Evolutionary conservation across 176 grass and related monocot genomes (phyloP).

Genomic region (Coix lacrymajobi): DNA sequence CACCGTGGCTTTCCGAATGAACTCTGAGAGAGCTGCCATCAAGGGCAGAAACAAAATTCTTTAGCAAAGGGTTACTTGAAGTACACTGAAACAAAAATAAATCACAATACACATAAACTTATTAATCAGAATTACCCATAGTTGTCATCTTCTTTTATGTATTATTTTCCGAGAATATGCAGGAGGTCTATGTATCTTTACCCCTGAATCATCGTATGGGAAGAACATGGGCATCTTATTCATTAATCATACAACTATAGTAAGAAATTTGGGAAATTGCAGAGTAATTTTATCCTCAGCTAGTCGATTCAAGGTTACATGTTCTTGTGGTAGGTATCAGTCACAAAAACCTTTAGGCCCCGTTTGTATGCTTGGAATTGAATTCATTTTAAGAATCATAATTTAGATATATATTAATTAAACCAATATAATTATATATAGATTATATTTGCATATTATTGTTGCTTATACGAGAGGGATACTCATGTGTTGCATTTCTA

Average conservation of each 20-base stretch:
- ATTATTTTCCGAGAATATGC: background rate
- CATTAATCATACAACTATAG: background rate
- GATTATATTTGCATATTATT: too few relatives aligned
- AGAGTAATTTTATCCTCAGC: background rate
- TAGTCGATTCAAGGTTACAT: background rate
- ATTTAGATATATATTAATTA: too few relatives aligned
- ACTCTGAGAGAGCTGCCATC: background rate
- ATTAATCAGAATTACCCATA: background rate
- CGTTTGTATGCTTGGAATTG: too few relatives aligned
- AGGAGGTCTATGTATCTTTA: background rate
- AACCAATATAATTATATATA: too few relatives aligned
- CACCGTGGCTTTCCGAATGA: background rate
- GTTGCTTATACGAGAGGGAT: too few relatives aligned
- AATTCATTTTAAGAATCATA: too few relatives aligned
- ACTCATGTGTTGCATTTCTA: too few relatives aligned
- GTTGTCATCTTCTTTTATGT: background rate
- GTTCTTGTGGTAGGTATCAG: background rate
- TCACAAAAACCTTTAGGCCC: too few relatives aligned
- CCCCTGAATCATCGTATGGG: background rate
- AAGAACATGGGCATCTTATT: background rate
- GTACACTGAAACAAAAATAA: background rate
- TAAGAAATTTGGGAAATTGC: background rate
- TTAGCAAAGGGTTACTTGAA: background rate
- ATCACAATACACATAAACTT: background rate
- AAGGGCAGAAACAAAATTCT: background rate